Evolutionary conservation across 2,329 filamentous ascomycete species (phyloP).

Genomic region (Anisogramma anomala): DNA sequence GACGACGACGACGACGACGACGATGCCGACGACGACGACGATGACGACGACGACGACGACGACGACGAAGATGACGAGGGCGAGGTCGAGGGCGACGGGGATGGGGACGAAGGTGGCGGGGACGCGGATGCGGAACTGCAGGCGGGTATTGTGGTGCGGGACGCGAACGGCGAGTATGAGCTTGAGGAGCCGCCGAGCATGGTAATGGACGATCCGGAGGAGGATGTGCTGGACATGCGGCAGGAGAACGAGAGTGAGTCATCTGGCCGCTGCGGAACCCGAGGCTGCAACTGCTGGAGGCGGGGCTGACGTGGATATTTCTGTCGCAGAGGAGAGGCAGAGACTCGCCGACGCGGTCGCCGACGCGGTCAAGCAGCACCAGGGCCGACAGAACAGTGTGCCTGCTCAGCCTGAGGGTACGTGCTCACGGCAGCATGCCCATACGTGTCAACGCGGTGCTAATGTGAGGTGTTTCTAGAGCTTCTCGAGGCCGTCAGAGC

Average conservation of each 20-base stretch:
- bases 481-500: constrained; percentile 57
- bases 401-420: constrained; percentile 56
- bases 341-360: constrained; percentile 48
- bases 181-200: constrained; percentile 45
- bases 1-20: constrained; percentile 43
- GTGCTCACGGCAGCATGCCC: constrained; percentile 16
- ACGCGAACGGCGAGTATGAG: constrained; percentile 51
- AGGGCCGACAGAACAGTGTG: constrained; percentile 40
- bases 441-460: no score
- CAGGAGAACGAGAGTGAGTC: constrained; percentile 44
- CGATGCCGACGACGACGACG: constrained; percentile 37
- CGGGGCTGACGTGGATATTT: constrained; percentile 2
- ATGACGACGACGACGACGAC: constrained; percentile 28
- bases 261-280: background rate
- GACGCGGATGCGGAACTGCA: constrained; percentile 26
- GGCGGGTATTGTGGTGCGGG: constrained; percentile 49
- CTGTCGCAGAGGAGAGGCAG: constrained; percentile 43
- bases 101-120: constrained; percentile 45
- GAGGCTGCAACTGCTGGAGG: constrained; percentile 2
- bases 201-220: constrained; percentile 41
- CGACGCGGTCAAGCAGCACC: constrained; percentile 51
- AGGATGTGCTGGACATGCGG: constrained; percentile 44
- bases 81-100: constrained; percentile 38
- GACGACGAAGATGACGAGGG: constrained; percentile 30
- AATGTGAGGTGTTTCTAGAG: constrained; percentile 32